These are phyloP conservation scores for Populus tomentosa DNA, from an alignment of 441 rosid genomes.

Conservation along the genomic window DNA sequence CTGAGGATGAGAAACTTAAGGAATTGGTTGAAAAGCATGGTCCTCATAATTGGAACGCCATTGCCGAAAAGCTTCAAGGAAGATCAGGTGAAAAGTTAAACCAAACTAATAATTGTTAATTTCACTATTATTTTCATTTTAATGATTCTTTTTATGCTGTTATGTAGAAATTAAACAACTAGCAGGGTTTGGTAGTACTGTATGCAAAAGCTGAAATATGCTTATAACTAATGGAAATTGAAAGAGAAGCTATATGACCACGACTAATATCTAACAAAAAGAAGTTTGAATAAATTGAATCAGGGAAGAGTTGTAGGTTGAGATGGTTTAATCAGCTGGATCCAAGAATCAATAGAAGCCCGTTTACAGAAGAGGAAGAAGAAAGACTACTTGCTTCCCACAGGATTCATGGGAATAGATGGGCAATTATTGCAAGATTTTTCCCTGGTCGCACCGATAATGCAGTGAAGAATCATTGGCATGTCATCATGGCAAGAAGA, in stretches of 20 bases:
- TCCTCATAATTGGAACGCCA: constrained; percentile 71
- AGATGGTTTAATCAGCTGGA: constrained; percentile 95
- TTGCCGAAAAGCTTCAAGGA: constrained; percentile 60
- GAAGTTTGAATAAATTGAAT: constrained; percentile 6
- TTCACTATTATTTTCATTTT: not conserved
- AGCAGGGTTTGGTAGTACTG: not conserved
- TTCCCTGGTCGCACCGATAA: constrained; percentile 97
- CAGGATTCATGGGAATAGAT: constrained; percentile 70
- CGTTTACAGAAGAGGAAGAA: constrained; percentile 83
- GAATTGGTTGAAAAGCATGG: constrained; percentile 50
- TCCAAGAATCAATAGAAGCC: constrained; percentile 77
- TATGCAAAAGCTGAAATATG: not conserved
- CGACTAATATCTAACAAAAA: constrained; percentile 15
- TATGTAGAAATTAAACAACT: not conserved
- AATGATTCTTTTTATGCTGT: not conserved
- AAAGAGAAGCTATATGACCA: not conserved
- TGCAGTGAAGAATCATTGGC: constrained; percentile 96
- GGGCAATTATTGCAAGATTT: constrained; percentile 84
- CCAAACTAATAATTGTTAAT: not conserved
- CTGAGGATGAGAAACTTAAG: constrained; percentile 57
- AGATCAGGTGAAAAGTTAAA: constrained; percentile 45
- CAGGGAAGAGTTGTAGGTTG: constrained; percentile 86
- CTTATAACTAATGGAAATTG: not conserved
- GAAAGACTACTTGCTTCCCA: constrained; percentile 74
- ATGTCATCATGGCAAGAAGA: constrained; percentile 59